Evolutionary conservation across 306 rosid species (phyloP), one percentile per base, ranked within the genome.

Genomic region (Dalbergia oliveri): DNA sequence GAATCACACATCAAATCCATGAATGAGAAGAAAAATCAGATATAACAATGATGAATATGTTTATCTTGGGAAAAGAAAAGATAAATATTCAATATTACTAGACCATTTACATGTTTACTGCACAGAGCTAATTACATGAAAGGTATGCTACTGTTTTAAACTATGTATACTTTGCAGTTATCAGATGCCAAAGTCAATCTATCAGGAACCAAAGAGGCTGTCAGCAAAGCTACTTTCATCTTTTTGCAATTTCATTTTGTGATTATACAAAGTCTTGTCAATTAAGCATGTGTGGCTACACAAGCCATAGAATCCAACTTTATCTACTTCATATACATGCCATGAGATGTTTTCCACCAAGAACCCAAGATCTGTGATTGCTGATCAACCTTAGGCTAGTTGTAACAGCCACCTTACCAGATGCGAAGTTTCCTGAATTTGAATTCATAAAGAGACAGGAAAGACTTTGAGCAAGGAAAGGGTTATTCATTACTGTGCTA

Each of bases 1-100:
- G 53, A 68, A 16, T 41, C 11, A 72, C 64, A 64, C 73, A 69
- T 37, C 47, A 50, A 70, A 56, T 3, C 59, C 73, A 12, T 31
- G 70, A 75, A 37, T 16, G 8, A 8, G 54, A 63, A 10, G 16
- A 81, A 66, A 35, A 69, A 77, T 81, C 69, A 69, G 78, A 83
- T 39, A n/a, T 65, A 71, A 18, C 43, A 45, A 35, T 19, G 19
- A 58, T 26, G 5, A 50, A 63, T 33, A 58, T 18, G 56, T 68
- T 57, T 66, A 66, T 9, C 71, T 23, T 43, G 45, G 14, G 19
- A 18, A 26, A 21, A 50, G 74, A 79, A 35, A 16, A 2, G 16
- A 41, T 14, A 60, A 35, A 11, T 23, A 51, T 79, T 31, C 35
- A 50, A 39, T 12, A 35, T 10, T 12, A 53, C 33, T 21, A 26